Conservation (phyloP, 257 asterid species). For the Verbascum thapsus region DNA sequence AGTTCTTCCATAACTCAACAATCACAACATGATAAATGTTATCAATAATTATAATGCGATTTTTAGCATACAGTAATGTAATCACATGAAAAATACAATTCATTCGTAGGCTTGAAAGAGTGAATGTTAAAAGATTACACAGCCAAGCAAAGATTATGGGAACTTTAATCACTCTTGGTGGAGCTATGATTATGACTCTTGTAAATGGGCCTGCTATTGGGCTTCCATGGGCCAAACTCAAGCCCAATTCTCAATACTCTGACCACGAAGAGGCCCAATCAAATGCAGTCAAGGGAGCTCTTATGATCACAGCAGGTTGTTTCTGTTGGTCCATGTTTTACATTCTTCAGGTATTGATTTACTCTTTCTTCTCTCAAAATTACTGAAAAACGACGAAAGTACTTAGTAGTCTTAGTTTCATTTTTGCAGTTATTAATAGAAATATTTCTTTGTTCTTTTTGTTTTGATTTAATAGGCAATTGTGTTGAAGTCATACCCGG, state of each 20-base stretch:
- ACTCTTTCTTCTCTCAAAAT: too few relatives aligned
- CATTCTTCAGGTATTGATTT: conserved; percentile 54
- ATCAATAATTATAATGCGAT: too few relatives aligned
- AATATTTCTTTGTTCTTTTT: not conserved
- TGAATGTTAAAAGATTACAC: conserved; percentile 42
- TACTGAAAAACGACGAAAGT: too few relatives aligned
- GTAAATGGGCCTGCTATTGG: conserved; percentile 51
- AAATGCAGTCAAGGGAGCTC: conserved; percentile 53
- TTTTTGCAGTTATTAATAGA: too few relatives aligned
- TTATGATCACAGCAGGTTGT: conserved; percentile 62
- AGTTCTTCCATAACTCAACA: too few relatives aligned
- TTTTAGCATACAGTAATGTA: too few relatives aligned
- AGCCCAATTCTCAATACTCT: not conserved
- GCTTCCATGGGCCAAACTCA: conserved; percentile 61
- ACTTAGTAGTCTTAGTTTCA: too few relatives aligned
- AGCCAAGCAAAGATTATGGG: conserved; percentile 69
- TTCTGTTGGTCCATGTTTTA: conserved; percentile 64
- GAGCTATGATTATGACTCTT: conserved; percentile 83
- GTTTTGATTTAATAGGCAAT: conserved; percentile 34
- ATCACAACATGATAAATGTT: too few relatives aligned
- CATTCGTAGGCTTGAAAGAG: conserved; percentile 73
- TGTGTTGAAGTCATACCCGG: conserved; percentile 58
- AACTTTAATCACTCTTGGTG: conserved; percentile 61
- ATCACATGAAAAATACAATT: too few relatives aligned
- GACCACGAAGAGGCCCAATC: conserved; percentile 27